A percentile compares a stretch with the other conserved stretches of the same genome.
phyloP scores from a whole-genome alignment of 78 protist species.

The Polysphondylium violaceum region DNA sequence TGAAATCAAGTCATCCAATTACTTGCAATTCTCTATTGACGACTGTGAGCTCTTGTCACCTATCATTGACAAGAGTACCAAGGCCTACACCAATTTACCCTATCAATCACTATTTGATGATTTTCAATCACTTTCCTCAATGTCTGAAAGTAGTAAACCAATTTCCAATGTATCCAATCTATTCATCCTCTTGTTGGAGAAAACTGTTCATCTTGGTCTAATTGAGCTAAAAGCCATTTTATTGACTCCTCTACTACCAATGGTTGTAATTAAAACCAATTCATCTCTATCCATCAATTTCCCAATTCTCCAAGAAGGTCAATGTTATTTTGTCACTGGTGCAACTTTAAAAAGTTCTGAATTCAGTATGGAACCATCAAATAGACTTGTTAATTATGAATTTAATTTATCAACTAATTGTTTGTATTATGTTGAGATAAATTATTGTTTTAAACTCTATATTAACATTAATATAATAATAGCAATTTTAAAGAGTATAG shows the following conservation, averaged over 20 bases:
- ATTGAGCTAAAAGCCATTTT: conserved; percentile 1
- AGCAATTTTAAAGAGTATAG: conserved; percentile 12
- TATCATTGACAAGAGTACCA: not conserved
- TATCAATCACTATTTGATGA: conserved; percentile 13
- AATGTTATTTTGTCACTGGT: conserved; percentile 7
- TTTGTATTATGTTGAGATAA: not conserved
- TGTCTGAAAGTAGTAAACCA: not conserved
- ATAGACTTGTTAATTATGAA: not conserved
- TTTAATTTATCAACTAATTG: not conserved
- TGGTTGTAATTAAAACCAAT: not conserved
- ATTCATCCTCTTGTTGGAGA: conserved; percentile 5
- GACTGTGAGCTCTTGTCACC: conserved; percentile 49
- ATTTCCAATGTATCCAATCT: not conserved
- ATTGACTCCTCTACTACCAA: conserved; percentile 1
- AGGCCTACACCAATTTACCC: not conserved
- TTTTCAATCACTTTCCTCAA: not conserved
- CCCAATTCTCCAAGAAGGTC: conserved; percentile 22
- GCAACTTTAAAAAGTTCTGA: not conserved
- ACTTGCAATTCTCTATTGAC: conserved; percentile 40
- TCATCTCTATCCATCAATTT: not conserved
- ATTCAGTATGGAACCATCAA: not conserved
- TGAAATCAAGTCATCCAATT: not conserved
- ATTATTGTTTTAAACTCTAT: not conserved
- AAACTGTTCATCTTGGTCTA: not conserved
- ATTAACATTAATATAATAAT: not conserved